Conservation (phyloP, 1,284 basidiomycete species). For the Ustilago vetiveriae region DNA sequence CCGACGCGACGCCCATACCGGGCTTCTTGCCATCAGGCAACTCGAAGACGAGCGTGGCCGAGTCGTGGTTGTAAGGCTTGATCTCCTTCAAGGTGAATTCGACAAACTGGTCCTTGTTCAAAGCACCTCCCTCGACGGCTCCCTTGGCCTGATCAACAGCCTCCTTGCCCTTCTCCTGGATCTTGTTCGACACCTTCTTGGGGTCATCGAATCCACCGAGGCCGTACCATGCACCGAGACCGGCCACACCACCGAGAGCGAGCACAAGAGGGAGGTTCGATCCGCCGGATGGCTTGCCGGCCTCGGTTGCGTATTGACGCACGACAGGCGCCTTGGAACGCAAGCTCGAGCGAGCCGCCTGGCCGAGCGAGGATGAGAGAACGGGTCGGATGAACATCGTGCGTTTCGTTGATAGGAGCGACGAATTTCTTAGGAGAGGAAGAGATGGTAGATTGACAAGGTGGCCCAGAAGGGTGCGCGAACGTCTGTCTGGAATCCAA, state of each 20-base stretch:
- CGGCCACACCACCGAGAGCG: conserved; percentile 61
- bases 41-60: conserved; percentile 84
- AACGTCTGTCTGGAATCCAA: too few species aligned
- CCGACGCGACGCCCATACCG: conserved; percentile 76
- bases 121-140: conserved; percentile 34
- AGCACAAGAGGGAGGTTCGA: conserved; percentile 60
- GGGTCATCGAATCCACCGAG: conserved; percentile 60
- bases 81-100: conserved; percentile 85
- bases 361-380: conserved; percentile 43
- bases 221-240: conserved; percentile 61
- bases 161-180: conserved; percentile 45
- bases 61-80: conserved; percentile 91
- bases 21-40: conserved; percentile 83
- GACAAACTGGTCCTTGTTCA: conserved; percentile 74
- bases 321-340: conserved; percentile 40
- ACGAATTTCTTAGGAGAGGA: not conserved
- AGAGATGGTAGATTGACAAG: too few species aligned
- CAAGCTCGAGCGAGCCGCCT: conserved; percentile 44
- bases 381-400: conserved; percentile 50
- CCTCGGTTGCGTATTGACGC: conserved; percentile 44
- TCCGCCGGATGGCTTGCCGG: conserved; percentile 43
- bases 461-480: too few species aligned
- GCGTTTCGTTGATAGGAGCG: not conserved
- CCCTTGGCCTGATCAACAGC: conserved; percentile 38
- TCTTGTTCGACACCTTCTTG: conserved; percentile 47